phyloP scores from a whole-genome alignment of 176 grass and related monocot genomes.

The Oryza officinalis region DNA sequence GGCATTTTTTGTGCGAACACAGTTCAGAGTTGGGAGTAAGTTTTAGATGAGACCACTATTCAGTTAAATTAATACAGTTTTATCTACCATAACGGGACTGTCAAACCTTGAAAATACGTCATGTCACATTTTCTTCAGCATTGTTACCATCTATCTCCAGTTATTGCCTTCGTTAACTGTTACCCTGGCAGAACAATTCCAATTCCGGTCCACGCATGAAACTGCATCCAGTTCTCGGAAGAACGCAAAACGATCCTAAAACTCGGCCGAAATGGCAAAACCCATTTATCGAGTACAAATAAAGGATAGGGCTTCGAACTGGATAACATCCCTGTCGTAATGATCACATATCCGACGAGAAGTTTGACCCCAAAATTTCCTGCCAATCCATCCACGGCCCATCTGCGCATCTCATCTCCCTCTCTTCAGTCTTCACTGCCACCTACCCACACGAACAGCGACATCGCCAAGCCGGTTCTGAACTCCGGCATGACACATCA shows the following conservation, averaged over 20 bases:
- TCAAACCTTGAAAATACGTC: background rate
- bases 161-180: background rate
- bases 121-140: background rate
- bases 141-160: background rate
- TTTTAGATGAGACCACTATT: too few relatives aligned
- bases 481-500: background rate
- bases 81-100: too few relatives aligned
- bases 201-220: background rate
- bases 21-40: too few relatives aligned
- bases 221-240: background rate
- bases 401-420: background rate
- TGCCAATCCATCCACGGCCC: background rate
- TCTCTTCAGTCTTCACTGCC: background rate
- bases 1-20: background rate
- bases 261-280: background rate
- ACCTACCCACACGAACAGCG: background rate
- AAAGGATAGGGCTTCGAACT: background rate
- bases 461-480: background rate
- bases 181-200: background rate
- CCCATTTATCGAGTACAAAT: background rate
- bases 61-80: too few relatives aligned
- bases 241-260: background rate
- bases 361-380: constrained; percentile 14
- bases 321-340: background rate
- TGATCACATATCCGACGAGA: background rate